Evolutionary conservation across 2,329 filamentous ascomycete species (phyloP).

Genomic region (Claviceps pusilla): DNA sequence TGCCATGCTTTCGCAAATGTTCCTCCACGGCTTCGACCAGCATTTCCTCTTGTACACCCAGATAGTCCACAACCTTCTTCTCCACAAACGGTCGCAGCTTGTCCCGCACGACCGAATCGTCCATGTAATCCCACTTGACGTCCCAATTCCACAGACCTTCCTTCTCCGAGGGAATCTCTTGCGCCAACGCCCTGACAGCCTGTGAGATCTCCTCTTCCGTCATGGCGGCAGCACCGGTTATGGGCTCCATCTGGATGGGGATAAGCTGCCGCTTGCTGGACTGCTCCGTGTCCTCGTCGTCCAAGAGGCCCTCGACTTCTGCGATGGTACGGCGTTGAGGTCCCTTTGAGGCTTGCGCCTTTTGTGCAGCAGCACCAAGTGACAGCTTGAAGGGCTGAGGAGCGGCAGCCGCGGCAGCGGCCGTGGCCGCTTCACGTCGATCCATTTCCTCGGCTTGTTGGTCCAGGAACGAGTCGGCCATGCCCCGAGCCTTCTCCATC

Average conservation of each 20-base stretch:
- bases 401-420: conserved; percentile 20
- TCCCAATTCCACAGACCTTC: conserved; percentile 83
- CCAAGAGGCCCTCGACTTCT: conserved; percentile 84
- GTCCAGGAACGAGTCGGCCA: conserved; percentile 84
- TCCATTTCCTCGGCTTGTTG: conserved; percentile 67
- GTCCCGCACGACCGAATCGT: conserved; percentile 64
- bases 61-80: conserved; percentile 94
- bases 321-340: conserved; percentile 65
- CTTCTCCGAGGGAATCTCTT: conserved; percentile 79
- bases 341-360: conserved; percentile 39
- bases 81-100: conserved; percentile 90
- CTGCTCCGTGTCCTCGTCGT: conserved; percentile 78
- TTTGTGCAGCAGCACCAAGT: conserved; percentile 75
- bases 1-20: conserved; percentile 60
- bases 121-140: conserved; percentile 83
- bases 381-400: conserved; percentile 85
- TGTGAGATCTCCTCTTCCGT: conserved; percentile 77
- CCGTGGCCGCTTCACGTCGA: conserved; percentile 24
- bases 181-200: conserved; percentile 66
- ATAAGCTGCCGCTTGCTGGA: conserved; percentile 60
- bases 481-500: conserved; percentile 62
- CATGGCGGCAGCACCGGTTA: conserved; percentile 46
- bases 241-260: conserved; percentile 67
- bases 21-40: conserved; percentile 85
- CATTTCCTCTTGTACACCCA: conserved; percentile 92